These are phyloP conservation scores for Ophiostoma sp. DNA, from an alignment of 2,329 filamentous ascomycete species.

Conservation along the genomic window DNA sequence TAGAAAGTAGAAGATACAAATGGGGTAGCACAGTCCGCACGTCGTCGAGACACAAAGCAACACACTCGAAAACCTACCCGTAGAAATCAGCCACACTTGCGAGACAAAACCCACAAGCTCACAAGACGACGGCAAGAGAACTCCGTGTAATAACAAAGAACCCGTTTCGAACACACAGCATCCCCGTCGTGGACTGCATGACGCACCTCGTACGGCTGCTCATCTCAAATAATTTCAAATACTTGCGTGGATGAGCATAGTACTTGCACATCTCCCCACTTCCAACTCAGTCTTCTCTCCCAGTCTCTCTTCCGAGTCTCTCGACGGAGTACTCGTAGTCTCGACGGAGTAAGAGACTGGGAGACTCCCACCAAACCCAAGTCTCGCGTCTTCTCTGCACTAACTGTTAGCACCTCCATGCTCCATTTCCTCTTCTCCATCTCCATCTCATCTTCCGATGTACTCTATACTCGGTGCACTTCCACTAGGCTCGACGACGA, in stretches of 20 bases:
- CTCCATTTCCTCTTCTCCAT: background rate
- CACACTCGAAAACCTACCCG: background rate
- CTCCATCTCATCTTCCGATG: background rate
- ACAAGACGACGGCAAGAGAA: background rate
- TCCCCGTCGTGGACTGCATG: background rate
- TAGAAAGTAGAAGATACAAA: too few species aligned
- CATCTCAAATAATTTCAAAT: background rate
- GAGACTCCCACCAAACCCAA: background rate
- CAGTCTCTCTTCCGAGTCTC: too few species aligned
- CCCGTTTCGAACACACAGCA: background rate
- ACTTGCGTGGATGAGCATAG: background rate
- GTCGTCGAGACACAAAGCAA: background rate
- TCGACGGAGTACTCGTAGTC: too few species aligned
- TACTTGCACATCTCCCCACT: background rate
- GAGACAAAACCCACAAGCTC: background rate
- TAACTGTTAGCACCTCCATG: background rate
- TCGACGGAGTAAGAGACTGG: too few species aligned
- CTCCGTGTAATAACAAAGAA: background rate
- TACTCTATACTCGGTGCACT: background rate
- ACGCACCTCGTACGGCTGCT: background rate
- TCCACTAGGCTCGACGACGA: background rate
- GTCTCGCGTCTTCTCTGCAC: background rate
- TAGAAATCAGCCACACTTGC: background rate
- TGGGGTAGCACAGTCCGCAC: too few species aligned
- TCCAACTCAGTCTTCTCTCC: background rate